Percentiles rank a stretch among this genome's conserved stretches.
Conservation (phyloP, 345 rosid species). For the Jatropha curcas region DNA sequence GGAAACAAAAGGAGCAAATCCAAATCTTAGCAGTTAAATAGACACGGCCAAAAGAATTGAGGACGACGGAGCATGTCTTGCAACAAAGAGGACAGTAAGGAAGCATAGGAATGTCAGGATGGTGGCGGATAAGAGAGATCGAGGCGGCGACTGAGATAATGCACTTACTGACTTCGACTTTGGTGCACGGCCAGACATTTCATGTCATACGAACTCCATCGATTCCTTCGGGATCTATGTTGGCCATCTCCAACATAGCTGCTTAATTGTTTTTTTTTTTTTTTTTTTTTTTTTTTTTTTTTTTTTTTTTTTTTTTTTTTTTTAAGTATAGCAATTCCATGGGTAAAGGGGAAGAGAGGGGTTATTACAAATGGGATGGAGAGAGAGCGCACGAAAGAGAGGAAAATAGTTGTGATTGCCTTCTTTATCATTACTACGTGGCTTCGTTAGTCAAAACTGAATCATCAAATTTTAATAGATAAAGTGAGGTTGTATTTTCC, state of each 20-base stretch:
- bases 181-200: slow-evolving; percentile 97
- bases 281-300: too few species aligned
- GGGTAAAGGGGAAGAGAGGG: background rate
- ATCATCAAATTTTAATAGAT: too few species aligned
- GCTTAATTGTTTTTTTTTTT: background rate
- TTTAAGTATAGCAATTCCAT: slow-evolving; percentile 10
- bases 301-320: too few species aligned
- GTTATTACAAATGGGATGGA: background rate
- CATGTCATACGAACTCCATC: slow-evolving; percentile 98
- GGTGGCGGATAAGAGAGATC: slow-evolving; percentile 83
- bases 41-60: slow-evolving; percentile 73
- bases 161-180: slow-evolving; percentile 98
- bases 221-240: slow-evolving; percentile 82
- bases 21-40: slow-evolving; percentile 90
- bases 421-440: too few species aligned
- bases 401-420: too few species aligned
- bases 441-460: too few species aligned
- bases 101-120: slow-evolving; percentile 69
- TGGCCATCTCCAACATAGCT: slow-evolving; percentile 79
- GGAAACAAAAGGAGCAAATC: slow-evolving; percentile 99
- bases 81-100: slow-evolving; percentile 87
- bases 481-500: too few species aligned
- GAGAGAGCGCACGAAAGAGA: background rate
- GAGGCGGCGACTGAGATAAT: slow-evolving; percentile 91
- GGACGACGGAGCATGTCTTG: slow-evolving; percentile 61